phyloP scores from a whole-genome alignment of 2,329 filamentous ascomycete species.

The Lachnum nothofagi region DNA sequence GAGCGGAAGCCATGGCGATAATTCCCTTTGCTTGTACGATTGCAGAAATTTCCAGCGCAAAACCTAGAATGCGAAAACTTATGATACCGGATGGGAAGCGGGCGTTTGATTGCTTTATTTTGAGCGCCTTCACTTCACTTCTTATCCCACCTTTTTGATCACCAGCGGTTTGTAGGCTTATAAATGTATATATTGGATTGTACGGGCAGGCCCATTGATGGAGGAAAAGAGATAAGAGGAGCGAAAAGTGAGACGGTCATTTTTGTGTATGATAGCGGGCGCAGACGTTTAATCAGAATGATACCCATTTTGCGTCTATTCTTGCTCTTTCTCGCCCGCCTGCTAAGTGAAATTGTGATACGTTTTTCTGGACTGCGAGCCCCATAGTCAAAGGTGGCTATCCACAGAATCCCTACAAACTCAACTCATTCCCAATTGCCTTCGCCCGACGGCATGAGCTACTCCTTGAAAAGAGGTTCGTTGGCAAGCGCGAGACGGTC shows the following conservation, averaged over 20 bases:
- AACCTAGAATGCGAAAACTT: too few species aligned
- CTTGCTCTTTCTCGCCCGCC: background rate
- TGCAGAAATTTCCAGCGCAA: background rate
- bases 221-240: background rate
- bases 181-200: background rate
- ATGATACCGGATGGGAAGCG: too few species aligned
- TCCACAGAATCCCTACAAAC: too few species aligned
- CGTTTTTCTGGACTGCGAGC: too few species aligned
- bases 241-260: background rate
- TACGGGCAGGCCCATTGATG: background rate
- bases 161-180: too few species aligned
- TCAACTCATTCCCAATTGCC: too few species aligned
- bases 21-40: background rate
- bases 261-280: background rate
- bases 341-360: background rate
- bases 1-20: conserved; percentile 25
- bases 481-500: too few species aligned
- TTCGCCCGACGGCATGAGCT: too few species aligned
- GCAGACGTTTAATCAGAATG: background rate
- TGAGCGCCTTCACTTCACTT: background rate
- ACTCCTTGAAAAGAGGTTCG: too few species aligned
- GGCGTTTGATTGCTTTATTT: background rate
- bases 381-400: too few species aligned
- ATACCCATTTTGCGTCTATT: background rate
- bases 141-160: too few species aligned